Base-by-base conservation (phyloP, 139 green algal genomes). In the Chlamydomonas sp. region DNA sequence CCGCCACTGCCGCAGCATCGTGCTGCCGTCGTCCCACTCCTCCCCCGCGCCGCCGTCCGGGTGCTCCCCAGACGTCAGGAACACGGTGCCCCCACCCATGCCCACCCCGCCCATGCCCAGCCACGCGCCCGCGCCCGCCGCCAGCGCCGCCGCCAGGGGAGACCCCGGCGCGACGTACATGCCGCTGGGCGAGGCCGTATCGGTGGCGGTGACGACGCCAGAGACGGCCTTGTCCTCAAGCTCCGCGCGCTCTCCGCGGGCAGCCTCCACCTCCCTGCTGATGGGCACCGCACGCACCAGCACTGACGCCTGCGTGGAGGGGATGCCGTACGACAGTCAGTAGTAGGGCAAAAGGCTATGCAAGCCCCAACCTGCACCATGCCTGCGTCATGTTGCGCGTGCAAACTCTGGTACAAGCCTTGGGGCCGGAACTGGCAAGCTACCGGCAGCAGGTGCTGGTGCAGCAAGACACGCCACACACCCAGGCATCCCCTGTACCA, bases 261-360 rank as follows among this genome's bases (percentile, higher is more conserved):
- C n/a, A 1, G 17, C 17, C 79, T 73, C 79, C 15, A 77, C 61
- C 66, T 85, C 79, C 4, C n/a, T 15, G 57, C 77, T 57, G 68
- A 85, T 6, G 7, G 80, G 68, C 4, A 78, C 57, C 9, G 80
- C 80, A 5, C 80, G 72, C 17, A 80, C 72, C 7, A 87, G 83
- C 61, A 87, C 61, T 0, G 58, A 63, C 7, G 83, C 72, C 57
- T 49, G 14, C 14, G 20, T 49, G 71, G 18, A 17, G 71, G 14
- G 31, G 31, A 49, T 49, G 31, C 31, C 31, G 31, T 49, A 49
- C 31, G 0, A 49, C 31, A 49, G 31, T 49, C 31, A 49, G 0
- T 49, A 49, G 31, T 49, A 49, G 0, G 31, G 31, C 31, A 49
- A 49, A 49, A 49, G 31, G 18, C 18, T 9, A n/a, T 77, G 9